Evolutionary conservation across 805 yeast species (phyloP).

Genomic region (Candida parachauliodes): DNA sequence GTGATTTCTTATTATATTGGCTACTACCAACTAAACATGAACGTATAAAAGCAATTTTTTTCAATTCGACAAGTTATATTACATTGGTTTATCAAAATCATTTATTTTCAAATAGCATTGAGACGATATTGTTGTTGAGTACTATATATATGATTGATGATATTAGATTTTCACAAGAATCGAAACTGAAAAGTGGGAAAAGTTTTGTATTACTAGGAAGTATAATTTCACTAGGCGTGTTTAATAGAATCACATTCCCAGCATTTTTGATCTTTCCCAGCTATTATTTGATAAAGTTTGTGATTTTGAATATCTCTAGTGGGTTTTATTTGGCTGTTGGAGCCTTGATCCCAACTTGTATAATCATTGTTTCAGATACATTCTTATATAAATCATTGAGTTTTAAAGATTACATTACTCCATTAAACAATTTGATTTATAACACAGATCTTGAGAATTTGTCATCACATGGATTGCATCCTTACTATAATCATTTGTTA

Average conservation of each 20-base stretch:
- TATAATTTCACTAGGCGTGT: conserved; percentile 61
- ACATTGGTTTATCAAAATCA: conserved; percentile 81
- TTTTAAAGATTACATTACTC: conserved; percentile 47
- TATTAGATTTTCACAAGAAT: conserved; percentile 24
- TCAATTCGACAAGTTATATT: conserved; percentile 58
- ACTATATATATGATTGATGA: conserved; percentile 48
- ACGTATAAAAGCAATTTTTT: conserved; percentile 44
- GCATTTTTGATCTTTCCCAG: conserved; percentile 71
- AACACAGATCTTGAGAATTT: conserved; percentile 60
- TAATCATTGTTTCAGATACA: conserved; percentile 56
- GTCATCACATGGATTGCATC: conserved; percentile 78
- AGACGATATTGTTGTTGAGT: conserved; percentile 54
- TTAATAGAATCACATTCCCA: conserved; percentile 81
- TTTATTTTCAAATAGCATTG: conserved; percentile 85
- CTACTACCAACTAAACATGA: conserved; percentile 50
- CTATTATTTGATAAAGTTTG: conserved; percentile 41
- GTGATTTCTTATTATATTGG: conserved; percentile 43
- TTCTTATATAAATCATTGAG: conserved; percentile 20
- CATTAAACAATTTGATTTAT: conserved; percentile 73
- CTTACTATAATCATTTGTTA: conserved; percentile 67
- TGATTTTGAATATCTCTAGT: conserved; percentile 26
- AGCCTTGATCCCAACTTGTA: conserved; percentile 28
- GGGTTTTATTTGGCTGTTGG: conserved; percentile 31
- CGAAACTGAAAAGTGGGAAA: conserved; percentile 3
- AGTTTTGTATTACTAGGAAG: conserved; percentile 39